Base-by-base conservation (phyloP, 2,329 filamentous ascomycete genomes). In the Helotiales sp. region DNA sequence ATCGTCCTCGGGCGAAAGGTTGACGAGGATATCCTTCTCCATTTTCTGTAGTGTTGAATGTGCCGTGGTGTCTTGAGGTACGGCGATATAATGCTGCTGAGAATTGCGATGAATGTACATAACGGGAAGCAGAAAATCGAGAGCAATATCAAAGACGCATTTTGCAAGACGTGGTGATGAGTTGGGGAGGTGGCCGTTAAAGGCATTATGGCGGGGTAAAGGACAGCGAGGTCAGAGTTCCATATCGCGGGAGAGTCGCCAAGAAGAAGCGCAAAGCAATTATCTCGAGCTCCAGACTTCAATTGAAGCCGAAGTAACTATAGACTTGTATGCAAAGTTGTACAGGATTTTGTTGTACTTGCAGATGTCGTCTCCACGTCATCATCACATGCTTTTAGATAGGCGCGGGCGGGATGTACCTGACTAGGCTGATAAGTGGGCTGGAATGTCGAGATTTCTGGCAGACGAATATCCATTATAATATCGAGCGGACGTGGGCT, bases 1-100 rank as follows among this genome's bases (percentile, higher is more conserved):
- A 92, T 76, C 0, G 81, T 89, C 54, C 65, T 60, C 1, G 65
- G 64, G 3, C 59, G 60, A 46, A 66, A 66, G 0, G 61, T 63
- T 7, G 65, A 58, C 13, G 60, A 65, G 7, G 66, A 67, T 33
- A 44, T 50, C n/a, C 52, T 22, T 8, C 65, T 59, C 66, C 65
- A 66, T 63, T 54, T 52, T 22, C 59, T 60, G 17, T 56, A 55
- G 5, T 59, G 54, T 2, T 52, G 42, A 36, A 65, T 64, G 13
- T 60, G 58, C 51, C 59, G 49, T 3, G 51, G 19, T 29, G 25
- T 30, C 9, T 48, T 42, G 22, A 55, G 60, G 33, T 58, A 64
- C 3, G 63, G 66, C 0, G 64, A 57, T 10, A 67, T 34, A 8
- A 61, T 10, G 0, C 30, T 38, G 25, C 62, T 63, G 17, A 54